These are phyloP conservation scores for Cordyceps javanica DNA, from an alignment of 2,329 filamentous ascomycete genomes.

Conservation along the genomic window DNA sequence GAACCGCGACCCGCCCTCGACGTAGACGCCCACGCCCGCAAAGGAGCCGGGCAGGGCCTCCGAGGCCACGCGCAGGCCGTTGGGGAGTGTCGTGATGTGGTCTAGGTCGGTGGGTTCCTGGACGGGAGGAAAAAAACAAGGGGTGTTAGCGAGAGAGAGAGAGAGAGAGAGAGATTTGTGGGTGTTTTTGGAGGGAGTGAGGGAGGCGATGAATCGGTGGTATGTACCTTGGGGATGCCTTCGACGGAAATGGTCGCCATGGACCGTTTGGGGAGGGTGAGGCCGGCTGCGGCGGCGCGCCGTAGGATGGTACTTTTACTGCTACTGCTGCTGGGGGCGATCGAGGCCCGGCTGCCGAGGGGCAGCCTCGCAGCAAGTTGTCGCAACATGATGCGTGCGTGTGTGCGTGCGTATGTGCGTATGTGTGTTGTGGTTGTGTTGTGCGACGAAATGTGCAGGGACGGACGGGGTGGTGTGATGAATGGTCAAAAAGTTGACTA, in stretches of 20 bases:
- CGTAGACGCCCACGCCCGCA: slow-evolving; percentile 88
- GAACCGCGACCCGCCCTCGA: slow-evolving; percentile 91
- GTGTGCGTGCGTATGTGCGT: neutral
- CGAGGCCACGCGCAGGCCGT: slow-evolving; percentile 90
- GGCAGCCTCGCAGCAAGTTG: slow-evolving; percentile 28
- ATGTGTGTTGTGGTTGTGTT: neutral
- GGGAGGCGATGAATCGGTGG: neutral
- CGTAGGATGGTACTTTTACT: slow-evolving; percentile 21
- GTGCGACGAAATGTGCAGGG: too few relatives aligned
- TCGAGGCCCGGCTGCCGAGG: slow-evolving; percentile 19
- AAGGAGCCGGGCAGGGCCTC: slow-evolving; percentile 93
- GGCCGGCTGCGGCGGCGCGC: slow-evolving; percentile 16
- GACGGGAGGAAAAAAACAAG: neutral
- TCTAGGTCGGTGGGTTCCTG: slow-evolving; percentile 79
- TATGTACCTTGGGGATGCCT: slow-evolving; percentile 30
- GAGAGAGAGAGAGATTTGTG: too few relatives aligned
- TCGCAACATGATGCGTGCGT: slow-evolving; percentile 27
- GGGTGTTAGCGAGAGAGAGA: neutral
- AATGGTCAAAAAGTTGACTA: neutral
- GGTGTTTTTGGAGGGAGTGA: neutral
- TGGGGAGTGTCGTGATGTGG: slow-evolving; percentile 78
- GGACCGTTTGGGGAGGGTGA: slow-evolving; percentile 20
- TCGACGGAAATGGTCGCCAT: slow-evolving; percentile 30
- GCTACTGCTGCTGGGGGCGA: slow-evolving; percentile 16
- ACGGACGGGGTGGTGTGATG: too few relatives aligned